Evolutionary conservation across 768 basidiomycete species (phyloP).

Genomic region (Auriscalpium orientale): DNA sequence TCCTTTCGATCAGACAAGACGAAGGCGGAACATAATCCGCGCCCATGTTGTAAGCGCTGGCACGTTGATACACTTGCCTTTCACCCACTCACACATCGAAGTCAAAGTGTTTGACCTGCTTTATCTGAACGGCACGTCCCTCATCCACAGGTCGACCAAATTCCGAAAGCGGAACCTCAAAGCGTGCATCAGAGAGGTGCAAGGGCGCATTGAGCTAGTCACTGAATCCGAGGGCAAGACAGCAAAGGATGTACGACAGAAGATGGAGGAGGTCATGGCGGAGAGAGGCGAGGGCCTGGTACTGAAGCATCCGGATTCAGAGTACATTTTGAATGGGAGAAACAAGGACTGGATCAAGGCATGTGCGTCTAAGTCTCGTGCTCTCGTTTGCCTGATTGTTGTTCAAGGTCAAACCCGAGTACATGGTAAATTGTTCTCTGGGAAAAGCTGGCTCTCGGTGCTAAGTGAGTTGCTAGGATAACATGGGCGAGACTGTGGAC

Average conservation of each 20-base stretch:
- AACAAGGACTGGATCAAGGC: constrained; percentile 94
- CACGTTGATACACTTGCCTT: neutral
- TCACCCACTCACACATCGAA: constrained; percentile 23
- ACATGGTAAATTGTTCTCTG: constrained; percentile 47
- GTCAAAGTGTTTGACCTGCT: constrained; percentile 97
- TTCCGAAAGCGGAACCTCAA: constrained; percentile 76
- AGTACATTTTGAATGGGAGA: constrained; percentile 81
- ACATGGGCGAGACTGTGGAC: constrained; percentile 90
- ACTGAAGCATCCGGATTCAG: constrained; percentile 74
- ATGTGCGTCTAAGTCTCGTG: constrained; percentile 2
- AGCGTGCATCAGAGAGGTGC: constrained; percentile 56
- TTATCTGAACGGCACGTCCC: constrained; percentile 76
- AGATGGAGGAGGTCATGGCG: constrained; percentile 80
- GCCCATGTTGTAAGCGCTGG: constrained; percentile 77
- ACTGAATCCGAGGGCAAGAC: constrained; percentile 67
- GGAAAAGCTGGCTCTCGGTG: neutral
- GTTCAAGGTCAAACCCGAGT: constrained; percentile 72
- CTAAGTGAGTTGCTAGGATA: constrained; percentile 44
- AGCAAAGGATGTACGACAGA: constrained; percentile 70
- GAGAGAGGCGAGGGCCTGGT: constrained; percentile 88
- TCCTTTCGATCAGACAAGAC: constrained; percentile 46
- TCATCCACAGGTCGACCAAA: constrained; percentile 62
- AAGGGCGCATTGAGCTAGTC: constrained; percentile 77
- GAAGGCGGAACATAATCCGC: constrained; percentile 61
- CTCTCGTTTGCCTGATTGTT: neutral